Base-by-base conservation (phyloP, 306 rosid species). In the Dryas octopetala region DNA sequence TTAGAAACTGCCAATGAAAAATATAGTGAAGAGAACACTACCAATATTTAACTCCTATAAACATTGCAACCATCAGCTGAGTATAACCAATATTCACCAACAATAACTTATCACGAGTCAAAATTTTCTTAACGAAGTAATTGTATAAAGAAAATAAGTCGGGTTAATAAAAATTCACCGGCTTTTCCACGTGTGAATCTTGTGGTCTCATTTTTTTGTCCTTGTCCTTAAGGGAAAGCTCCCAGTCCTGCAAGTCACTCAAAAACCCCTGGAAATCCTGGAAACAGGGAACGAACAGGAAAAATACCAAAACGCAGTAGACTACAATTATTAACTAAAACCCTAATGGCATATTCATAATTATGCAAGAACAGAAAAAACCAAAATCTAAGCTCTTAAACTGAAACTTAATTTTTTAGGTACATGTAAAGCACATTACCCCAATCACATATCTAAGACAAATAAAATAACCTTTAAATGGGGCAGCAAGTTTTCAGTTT, bases 161-260 rank as follows among this genome's bases (percentile, higher is more conserved):
- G 17, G 44, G 38, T 7, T 58, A 16, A 44, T 81, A 68, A 68
- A 49, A 72, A 17, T 32, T 82, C 83, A 92, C 92, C 86, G 71
- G 85, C 64, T 83, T 85, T 79, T 82, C 94, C 83, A 82, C 80
- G 41, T 66, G 50, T 66, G 48, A 58, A 54, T 79, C 68, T 71
- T 84, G 83, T 1, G 87, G 74, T 55, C 79, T 89, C 70, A 65
- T 54, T 76, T 79, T 86, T 73, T 70, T 86, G 48, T 83, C 77
- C 79, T 85, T 91, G 76, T 85, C 89, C 83, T 91, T 85, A 48
- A 81, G 77, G 66, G 97, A 88, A 85, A 86, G 83, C 77, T 91
- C 98, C 98, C 98, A 94, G 84, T 90, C 97, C 86, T 94, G 98
- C 91, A 94, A 80, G 83, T 91, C 89, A 88, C 87, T 90, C 81